These are phyloP conservation scores for Penicillium nucicola DNA, from an alignment of 495 filamentous ascomycete genomes.

Conservation along the genomic window DNA sequence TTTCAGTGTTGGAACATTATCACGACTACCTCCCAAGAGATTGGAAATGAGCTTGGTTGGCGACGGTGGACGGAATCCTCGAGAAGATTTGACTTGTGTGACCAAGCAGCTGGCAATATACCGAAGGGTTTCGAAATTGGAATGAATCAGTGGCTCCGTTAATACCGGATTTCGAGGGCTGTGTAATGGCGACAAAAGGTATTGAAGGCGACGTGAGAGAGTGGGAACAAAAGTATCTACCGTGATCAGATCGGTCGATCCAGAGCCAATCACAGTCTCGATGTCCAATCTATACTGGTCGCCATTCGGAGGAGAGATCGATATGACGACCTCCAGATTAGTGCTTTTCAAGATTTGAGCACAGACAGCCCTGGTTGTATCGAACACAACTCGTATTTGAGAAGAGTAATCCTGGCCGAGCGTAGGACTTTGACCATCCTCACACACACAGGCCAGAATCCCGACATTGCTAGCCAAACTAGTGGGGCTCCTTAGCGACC, in stretches of 20 bases:
- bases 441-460: slow-evolving; percentile 72
- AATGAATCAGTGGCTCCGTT: slow-evolving; percentile 47
- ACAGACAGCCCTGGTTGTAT: slow-evolving; percentile 29
- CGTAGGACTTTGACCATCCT: slow-evolving; percentile 49
- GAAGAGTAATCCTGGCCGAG: slow-evolving; percentile 27
- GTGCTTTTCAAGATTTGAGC: slow-evolving; percentile 27
- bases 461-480: slow-evolving; percentile 58
- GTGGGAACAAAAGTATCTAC: slow-evolving; percentile 64
- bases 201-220: slow-evolving; percentile 58
- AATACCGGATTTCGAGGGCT: slow-evolving; percentile 65
- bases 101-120: slow-evolving; percentile 62
- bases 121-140: slow-evolving; percentile 67
- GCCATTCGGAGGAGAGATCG: slow-evolving; percentile 27
- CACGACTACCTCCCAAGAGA: slow-evolving; percentile 61
- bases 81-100: slow-evolving; percentile 50
- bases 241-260: slow-evolving; percentile 65
- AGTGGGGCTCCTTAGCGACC: slow-evolving; percentile 68
- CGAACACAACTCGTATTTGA: slow-evolving; percentile 37
- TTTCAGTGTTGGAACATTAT: slow-evolving; percentile 32
- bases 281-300: slow-evolving; percentile 59
- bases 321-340: slow-evolving; percentile 38
- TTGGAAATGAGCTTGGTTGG: slow-evolving; percentile 89
- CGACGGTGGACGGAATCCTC: slow-evolving; percentile 68
- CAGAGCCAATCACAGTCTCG: slow-evolving; percentile 56
- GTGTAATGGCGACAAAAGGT: slow-evolving; percentile 66